Evolutionary conservation across 2,329 filamentous ascomycete species (phyloP).

Genomic region (Stachybotrys chartarum): DNA sequence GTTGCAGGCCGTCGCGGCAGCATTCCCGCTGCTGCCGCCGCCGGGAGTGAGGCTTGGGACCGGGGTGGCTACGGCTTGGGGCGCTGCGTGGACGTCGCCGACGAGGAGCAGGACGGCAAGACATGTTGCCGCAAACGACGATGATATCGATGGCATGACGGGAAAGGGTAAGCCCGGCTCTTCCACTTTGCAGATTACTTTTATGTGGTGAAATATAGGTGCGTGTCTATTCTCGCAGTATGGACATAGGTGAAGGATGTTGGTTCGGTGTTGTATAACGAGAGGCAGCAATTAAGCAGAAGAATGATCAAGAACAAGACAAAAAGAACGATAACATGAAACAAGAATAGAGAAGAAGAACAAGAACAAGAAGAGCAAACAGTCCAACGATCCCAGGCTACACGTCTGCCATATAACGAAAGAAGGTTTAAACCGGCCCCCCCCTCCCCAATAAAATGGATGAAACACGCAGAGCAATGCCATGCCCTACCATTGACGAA

Average conservation of each 20-base stretch:
- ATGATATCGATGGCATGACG: background rate
- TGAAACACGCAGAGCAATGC: background rate
- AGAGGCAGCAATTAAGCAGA: background rate
- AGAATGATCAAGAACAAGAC: background rate
- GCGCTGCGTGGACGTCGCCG: background rate
- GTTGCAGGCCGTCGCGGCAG: constrained; percentile 57
- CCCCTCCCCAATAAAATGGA: background rate
- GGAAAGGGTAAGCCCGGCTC: background rate
- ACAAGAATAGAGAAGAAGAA: constrained; percentile 2
- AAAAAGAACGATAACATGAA: background rate
- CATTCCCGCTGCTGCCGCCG: background rate
- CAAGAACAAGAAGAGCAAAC: constrained; percentile 3
- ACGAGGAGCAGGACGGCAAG: background rate
- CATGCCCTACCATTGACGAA: background rate
- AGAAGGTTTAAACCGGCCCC: background rate
- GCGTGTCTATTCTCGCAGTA: too few species aligned
- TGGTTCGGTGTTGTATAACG: background rate
- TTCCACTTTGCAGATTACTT: too few species aligned
- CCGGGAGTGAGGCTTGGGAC: too few species aligned
- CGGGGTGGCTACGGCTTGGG: background rate
- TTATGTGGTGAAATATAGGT: too few species aligned
- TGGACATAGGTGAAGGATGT: too few species aligned
- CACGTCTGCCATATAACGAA: too few species aligned
- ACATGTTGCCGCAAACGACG: background rate
- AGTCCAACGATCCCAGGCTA: background rate